These are phyloP conservation scores for Cenococcum geophilum DNA, from an alignment of 495 filamentous ascomycete species.

Conservation along the genomic window DNA sequence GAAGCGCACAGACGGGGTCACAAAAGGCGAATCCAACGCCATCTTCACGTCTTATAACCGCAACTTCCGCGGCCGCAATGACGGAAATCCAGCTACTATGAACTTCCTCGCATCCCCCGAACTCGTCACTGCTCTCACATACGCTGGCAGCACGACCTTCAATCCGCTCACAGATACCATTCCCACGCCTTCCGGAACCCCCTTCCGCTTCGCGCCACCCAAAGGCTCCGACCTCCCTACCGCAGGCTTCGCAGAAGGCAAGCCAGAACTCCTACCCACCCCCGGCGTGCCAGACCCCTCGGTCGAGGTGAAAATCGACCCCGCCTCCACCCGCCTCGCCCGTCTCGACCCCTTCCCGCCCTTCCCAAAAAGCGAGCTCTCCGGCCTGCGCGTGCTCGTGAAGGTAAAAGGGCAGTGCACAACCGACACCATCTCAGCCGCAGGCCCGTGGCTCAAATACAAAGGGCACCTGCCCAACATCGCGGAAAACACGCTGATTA, in stretches of 20 bases:
- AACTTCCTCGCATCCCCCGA: slow-evolving; percentile 97
- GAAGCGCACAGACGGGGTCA: slow-evolving; percentile 78
- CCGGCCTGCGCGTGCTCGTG: slow-evolving; percentile 72
- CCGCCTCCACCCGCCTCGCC: slow-evolving; percentile 80
- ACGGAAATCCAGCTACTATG: slow-evolving; percentile 93
- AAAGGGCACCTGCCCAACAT: slow-evolving; percentile 99
- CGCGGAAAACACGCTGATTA: slow-evolving; percentile 90
- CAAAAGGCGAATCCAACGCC: slow-evolving; percentile 83
- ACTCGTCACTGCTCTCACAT: slow-evolving; percentile 91
- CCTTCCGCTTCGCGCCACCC: slow-evolving; percentile 83
- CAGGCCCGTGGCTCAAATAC: slow-evolving; percentile 97
- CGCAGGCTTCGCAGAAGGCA: slow-evolving; percentile 73
- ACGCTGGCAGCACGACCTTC: slow-evolving; percentile 87
- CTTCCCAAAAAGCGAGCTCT: slow-evolving; percentile 71
- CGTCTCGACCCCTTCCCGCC: slow-evolving; percentile 84
- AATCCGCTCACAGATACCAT: slow-evolving; percentile 89
- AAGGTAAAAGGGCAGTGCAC: slow-evolving; percentile 97
- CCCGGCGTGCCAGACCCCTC: slow-evolving; percentile 60
- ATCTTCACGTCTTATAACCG: slow-evolving; percentile 98
- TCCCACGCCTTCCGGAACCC: slow-evolving; percentile 68
- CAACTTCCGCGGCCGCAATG: slow-evolving; percentile 95
- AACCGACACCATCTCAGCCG: slow-evolving; percentile 96
- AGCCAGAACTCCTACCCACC: slow-evolving; percentile 65
- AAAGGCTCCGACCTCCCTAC: slow-evolving; percentile 68
- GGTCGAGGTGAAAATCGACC: slow-evolving; percentile 66